Evolutionary conservation across 192 early-diverging fungal species (phyloP).

Genomic region (Coemansia pectinata): DNA sequence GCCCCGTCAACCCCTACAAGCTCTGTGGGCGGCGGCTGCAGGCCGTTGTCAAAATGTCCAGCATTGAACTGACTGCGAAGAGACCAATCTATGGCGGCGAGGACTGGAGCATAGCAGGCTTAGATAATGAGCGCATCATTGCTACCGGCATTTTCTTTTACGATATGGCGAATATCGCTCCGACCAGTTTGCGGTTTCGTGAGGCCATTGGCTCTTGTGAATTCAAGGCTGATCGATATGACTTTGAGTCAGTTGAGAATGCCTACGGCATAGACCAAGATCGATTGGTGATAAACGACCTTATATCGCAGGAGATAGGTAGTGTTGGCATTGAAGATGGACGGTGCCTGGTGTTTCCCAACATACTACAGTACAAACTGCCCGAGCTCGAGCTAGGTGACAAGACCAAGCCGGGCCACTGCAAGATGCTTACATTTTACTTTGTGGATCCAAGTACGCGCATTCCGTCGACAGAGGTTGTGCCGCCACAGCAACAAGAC

Average conservation of each 20-base stretch:
- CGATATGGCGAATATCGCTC: slow-evolving; percentile 58
- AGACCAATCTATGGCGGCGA: slow-evolving; percentile 49
- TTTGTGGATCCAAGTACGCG: slow-evolving; percentile 57
- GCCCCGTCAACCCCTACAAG: slow-evolving; percentile 17
- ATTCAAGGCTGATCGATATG: slow-evolving; percentile 35
- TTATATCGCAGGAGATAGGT: slow-evolving; percentile 34
- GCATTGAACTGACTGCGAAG: slow-evolving; percentile 61
- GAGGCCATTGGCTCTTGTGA: slow-evolving; percentile 31
- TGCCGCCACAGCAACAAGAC: slow-evolving; percentile 59
- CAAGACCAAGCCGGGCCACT: slow-evolving; percentile 54
- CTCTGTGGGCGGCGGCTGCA: slow-evolving; percentile 38
- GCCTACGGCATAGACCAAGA: slow-evolving; percentile 39
- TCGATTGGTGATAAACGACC: background rate
- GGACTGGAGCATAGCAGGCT: slow-evolving; percentile 66
- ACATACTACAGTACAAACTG: slow-evolving; percentile 62
- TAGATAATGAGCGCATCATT: slow-evolving; percentile 61
- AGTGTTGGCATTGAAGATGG: slow-evolving; percentile 42
- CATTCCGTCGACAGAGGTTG: slow-evolving; percentile 50
- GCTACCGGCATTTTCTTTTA: slow-evolving; percentile 68
- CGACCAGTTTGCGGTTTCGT: slow-evolving; percentile 10
- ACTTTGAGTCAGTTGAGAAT: slow-evolving; percentile 10
- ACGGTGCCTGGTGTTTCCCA: slow-evolving; percentile 63
- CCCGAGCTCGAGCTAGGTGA: slow-evolving; percentile 57
- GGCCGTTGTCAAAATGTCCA: slow-evolving; percentile 60
- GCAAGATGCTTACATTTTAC: slow-evolving; percentile 66